Evolutionary conservation across 345 rosid genomes (phyloP).

Genomic region (Geranium brycei): DNA sequence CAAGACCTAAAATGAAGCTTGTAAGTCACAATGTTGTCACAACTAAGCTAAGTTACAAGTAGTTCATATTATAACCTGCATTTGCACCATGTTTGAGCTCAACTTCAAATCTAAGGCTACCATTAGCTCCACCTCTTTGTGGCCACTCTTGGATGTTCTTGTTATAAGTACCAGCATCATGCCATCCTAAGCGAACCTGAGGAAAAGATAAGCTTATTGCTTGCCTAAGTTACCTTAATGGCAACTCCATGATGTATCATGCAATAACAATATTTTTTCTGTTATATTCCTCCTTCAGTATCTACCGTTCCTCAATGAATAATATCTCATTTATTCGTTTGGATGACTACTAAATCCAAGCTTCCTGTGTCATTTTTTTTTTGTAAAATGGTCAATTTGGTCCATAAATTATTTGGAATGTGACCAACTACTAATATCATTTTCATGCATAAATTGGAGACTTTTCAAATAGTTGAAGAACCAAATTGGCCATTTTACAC

Average conservation of each 20-base stretch:
- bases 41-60: constrained; percentile 3
- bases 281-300: neutral
- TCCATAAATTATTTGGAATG: no score
- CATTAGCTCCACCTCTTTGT: constrained; percentile 82
- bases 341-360: neutral
- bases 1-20: constrained; percentile 46
- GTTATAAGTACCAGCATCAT: constrained; percentile 91
- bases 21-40: constrained; percentile 7
- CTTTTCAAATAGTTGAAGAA: no score
- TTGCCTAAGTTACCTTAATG: neutral
- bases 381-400: no score
- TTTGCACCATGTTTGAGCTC: constrained; percentile 93
- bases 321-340: neutral
- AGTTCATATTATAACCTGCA: constrained; percentile 45
- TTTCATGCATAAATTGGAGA: no score
- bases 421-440: no score
- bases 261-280: neutral
- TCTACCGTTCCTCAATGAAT: neutral
- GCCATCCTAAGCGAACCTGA: constrained; percentile 94
- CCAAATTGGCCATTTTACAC: no score
- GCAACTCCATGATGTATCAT: neutral
- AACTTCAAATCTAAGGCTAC: constrained; percentile 77
- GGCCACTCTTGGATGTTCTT: constrained; percentile 90
- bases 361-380: neutral
- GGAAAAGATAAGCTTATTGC: neutral